Evolutionary conservation across 78 protist genomes (phyloP), one percentile per base, ranked within the genome.

Genomic region (Dictyostelium intermedium): DNA sequence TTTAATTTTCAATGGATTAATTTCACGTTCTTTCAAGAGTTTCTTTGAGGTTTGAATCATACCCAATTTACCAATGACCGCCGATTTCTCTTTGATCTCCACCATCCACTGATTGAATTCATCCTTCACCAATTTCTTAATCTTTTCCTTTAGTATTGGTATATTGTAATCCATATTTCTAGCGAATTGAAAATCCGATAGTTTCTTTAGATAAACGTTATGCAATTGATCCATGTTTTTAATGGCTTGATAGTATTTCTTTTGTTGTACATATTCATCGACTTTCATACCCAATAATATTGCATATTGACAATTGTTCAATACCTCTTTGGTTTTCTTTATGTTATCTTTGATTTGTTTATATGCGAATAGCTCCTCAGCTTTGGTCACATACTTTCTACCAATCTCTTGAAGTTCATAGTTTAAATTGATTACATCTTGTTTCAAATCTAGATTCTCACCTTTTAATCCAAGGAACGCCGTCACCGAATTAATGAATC

Each of bases 21-120:
- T 89, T 25, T 89, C 94, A 23, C 94, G 20, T 47, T 89, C 94
- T 3, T 89, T 89, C 23, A 43, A 61, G 18, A 89, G 74, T 80
- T 81, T 78, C 39, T 81, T 89, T 9, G 63, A 78, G 1, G 94
- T 79, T 45, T 89, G 94, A 41, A 89, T 80, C 94, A 89, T 89
- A 80, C 94, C 94, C 20, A 89, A 47, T 89, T 83, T 78, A 89
- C 94, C 94, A 61, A 89, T 89, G 11, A 66, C 82, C 0, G 82
- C 60, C 13, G 94, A 89, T 80, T 70, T 78, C 69, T 89, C 94
- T 80, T 89, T 89, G n/a, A 89, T 89, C 18, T 89, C 94, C 16
- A 89, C 94, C 94, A 89, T 89, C 94, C 94, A 89, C 32, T 37
- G 50, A 80, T 89, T 89, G 37, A 89, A 89, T n/a, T 89, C 94